Percentiles rank a stretch among this genome's conserved stretches.
Evolutionary conservation across 495 filamentous ascomycete genomes (phyloP).

Genomic region (Podospora sp.): DNA sequence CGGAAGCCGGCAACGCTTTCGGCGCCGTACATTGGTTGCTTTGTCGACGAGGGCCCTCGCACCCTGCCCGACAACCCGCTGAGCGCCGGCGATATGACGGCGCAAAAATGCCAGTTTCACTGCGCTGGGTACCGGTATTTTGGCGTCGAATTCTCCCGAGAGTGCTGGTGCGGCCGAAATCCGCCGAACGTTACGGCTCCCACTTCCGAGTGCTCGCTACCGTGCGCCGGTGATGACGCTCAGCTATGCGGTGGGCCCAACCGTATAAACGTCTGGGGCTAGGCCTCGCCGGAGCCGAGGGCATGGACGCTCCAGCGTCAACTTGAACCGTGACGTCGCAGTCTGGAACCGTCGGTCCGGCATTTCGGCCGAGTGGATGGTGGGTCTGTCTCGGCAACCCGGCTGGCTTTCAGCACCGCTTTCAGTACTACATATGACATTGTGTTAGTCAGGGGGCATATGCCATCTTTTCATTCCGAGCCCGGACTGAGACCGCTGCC

Average conservation of each 20-base stretch:
- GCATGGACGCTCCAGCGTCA: not conserved
- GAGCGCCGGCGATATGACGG: not conserved
- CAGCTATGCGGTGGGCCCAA: not conserved
- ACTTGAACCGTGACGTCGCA: too few species aligned
- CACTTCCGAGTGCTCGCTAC: not conserved
- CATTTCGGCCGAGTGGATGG: not conserved
- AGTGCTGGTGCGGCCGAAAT: conserved; percentile 1
- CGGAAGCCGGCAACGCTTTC: not conserved
- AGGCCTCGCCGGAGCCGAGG: not conserved
- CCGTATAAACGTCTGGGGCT: not conserved
- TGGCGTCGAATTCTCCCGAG: not conserved
- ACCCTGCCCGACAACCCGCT: not conserved
- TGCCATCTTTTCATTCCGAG: too few species aligned
- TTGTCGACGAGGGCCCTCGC: not conserved
- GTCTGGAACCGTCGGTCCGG: not conserved
- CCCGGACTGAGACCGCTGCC: too few species aligned
- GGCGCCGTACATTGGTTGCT: not conserved
- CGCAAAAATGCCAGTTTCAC: not conserved
- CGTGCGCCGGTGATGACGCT: not conserved
- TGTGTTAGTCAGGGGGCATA: too few species aligned
- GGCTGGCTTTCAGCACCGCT: too few species aligned
- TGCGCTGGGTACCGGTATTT: conserved; percentile 2
- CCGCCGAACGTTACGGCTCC: not conserved
- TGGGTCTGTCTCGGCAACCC: not conserved
- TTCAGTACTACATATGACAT: too few species aligned